These are phyloP conservation scores for Holtermanniella nyarrowii DNA, from an alignment of 768 basidiomycete species.

Conservation along the genomic window DNA sequence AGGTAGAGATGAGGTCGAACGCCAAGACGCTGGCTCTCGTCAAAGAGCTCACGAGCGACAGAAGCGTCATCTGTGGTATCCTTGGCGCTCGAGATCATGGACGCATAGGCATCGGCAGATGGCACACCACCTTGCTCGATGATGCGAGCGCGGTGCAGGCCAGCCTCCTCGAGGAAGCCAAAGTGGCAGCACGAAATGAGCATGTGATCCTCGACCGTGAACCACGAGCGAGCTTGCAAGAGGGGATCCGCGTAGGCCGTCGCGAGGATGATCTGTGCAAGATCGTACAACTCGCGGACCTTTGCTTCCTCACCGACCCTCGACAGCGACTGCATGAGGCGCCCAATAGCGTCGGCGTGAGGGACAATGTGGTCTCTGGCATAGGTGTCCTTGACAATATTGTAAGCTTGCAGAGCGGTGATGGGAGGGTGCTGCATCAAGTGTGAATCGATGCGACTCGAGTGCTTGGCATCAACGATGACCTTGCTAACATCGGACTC, in stretches of 20 bases:
- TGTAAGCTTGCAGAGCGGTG: slow-evolving; percentile 45
- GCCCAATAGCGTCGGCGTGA: slow-evolving; percentile 48
- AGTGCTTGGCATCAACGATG: slow-evolving; percentile 8
- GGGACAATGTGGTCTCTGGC: slow-evolving; percentile 9
- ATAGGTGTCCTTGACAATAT: slow-evolving; percentile 43
- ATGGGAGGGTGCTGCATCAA: slow-evolving; percentile 19
- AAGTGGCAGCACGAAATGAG: slow-evolving; percentile 72
- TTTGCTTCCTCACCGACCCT: slow-evolving; percentile 54
- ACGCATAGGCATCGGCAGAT: slow-evolving; percentile 81
- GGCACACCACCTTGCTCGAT: slow-evolving; percentile 67
- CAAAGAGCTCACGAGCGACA: slow-evolving; percentile 72
- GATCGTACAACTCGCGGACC: slow-evolving; percentile 56
- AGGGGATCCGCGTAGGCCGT: slow-evolving; percentile 43
- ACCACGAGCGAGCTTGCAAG: slow-evolving; percentile 56
- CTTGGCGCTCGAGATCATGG: slow-evolving; percentile 72
- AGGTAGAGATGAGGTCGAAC: slow-evolving; percentile 75
- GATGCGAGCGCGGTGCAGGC: slow-evolving; percentile 66
- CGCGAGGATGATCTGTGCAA: slow-evolving; percentile 55
- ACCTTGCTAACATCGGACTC: background rate
- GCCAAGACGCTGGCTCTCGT: slow-evolving; percentile 60
- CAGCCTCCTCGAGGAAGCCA: slow-evolving; percentile 68
- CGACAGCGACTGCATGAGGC: slow-evolving; percentile 60
- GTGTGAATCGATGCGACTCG: slow-evolving; percentile 17
- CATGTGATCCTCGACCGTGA: slow-evolving; percentile 76
- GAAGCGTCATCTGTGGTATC: slow-evolving; percentile 93